Conservation (phyloP, 148 eudicot species). For the Rhododendron molle region DNA sequence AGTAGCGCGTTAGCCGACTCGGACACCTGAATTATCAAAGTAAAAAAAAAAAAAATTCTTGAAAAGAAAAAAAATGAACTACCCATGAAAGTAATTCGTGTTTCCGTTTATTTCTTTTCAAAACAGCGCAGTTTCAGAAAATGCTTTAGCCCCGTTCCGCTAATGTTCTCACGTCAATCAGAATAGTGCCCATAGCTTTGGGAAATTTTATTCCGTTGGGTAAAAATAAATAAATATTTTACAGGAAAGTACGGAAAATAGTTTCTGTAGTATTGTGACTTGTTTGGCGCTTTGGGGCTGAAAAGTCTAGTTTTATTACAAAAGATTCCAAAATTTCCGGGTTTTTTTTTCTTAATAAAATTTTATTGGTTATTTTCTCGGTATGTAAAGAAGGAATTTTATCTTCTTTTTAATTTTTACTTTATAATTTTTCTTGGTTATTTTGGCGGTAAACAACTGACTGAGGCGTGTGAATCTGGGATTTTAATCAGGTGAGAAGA, state of each 20-base stretch:
- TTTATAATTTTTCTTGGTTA: not conserved
- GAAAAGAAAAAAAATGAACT: not conserved
- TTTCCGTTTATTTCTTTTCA: too few species aligned
- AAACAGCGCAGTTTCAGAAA: too few species aligned
- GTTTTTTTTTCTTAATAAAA: not conserved
- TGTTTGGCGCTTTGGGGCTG: not conserved
- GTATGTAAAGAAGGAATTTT: not conserved
- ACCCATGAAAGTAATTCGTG: not conserved
- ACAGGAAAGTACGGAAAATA: not conserved
- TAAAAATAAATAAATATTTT: not conserved
- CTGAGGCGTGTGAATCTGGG: slow-evolving; percentile 7
- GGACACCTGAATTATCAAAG: too few species aligned
- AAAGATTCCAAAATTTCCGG: not conserved
- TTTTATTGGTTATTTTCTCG: not conserved
- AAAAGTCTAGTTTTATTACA: not conserved
- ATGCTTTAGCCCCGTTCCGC: too few species aligned
- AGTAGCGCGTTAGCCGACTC: too few species aligned
- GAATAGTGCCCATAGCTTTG: not conserved
- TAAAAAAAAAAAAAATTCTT: too few species aligned
- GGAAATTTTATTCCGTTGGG: not conserved
- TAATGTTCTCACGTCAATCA: not conserved
- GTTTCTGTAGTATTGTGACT: not conserved
- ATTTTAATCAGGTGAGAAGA: slow-evolving; percentile 58
- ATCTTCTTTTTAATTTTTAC: not conserved
- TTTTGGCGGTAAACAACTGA: not conserved